These are phyloP conservation scores for Solanum chiquidenum DNA, from an alignment of 257 asterid genomes.

Conservation along the genomic window DNA sequence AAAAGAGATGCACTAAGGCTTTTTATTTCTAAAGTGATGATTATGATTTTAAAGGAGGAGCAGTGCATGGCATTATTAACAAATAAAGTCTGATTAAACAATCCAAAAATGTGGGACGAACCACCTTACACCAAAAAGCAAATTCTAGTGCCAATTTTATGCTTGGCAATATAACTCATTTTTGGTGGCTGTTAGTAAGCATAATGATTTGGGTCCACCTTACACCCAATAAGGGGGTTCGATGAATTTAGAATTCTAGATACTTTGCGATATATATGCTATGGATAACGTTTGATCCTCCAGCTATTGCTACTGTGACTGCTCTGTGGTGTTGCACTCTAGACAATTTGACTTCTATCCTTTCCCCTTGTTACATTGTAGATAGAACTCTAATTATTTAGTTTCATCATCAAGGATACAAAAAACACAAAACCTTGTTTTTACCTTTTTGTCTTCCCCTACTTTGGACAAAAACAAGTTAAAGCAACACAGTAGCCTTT, in stretches of 20 bases:
- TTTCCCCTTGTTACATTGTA: background rate
- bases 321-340: background rate
- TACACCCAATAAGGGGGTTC: background rate
- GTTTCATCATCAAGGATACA: background rate
- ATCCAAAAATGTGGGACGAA: background rate
- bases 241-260: background rate
- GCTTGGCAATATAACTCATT: background rate
- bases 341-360: background rate
- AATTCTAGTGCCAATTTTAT: background rate
- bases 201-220: background rate
- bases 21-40: background rate
- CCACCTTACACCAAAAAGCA: background rate
- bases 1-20: background rate
- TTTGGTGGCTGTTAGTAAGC: background rate
- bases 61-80: background rate
- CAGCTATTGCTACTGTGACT: background rate
- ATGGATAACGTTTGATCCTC: background rate
- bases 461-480: background rate
- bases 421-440: background rate
- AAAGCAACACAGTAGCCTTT: background rate
- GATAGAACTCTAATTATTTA: background rate
- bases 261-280: background rate
- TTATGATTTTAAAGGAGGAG: background rate
- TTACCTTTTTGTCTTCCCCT: background rate
- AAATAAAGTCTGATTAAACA: background rate